Conservation (phyloP, 1,284 basidiomycete species). For the Pyrrhoderma noxium region DNA sequence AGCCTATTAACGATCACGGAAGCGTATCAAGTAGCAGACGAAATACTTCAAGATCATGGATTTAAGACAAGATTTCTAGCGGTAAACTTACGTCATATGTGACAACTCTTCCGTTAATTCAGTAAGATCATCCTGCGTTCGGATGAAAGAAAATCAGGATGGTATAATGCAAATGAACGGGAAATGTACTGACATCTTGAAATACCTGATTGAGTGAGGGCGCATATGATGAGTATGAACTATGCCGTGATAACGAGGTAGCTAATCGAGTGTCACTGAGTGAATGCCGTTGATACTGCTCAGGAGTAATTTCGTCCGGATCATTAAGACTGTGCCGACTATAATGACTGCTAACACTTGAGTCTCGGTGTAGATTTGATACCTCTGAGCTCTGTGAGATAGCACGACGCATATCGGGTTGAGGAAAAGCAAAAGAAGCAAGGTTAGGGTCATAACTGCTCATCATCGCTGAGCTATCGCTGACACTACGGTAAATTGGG, state of each 20-base stretch:
- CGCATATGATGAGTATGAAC: conserved; percentile 15
- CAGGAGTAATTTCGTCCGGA: too few relatives aligned
- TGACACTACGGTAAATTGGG: not conserved
- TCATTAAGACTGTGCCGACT: too few relatives aligned
- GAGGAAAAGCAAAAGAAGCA: conserved; percentile 16
- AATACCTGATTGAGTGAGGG: conserved; percentile 1
- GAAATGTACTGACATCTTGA: not conserved
- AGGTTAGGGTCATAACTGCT: conserved; percentile 13
- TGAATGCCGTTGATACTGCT: conserved; percentile 4
- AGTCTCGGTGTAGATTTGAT: not conserved
- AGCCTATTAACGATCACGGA: conserved; percentile 30
- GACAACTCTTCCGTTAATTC: conserved; percentile 43
- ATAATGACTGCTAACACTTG: not conserved
- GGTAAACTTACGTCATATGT: conserved; percentile 42
- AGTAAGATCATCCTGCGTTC: conserved; percentile 16
- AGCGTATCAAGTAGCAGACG: too few relatives aligned
- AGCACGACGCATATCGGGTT: conserved; percentile 18
- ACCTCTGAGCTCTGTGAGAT: conserved; percentile 11
- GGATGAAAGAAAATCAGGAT: not conserved
- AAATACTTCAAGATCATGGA: too few relatives aligned
- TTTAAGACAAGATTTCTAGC: not conserved
- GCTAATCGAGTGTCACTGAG: conserved; percentile 14
- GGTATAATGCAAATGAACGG: not conserved
- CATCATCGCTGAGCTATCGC: not conserved
- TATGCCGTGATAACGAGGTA: conserved; percentile 1